Base-by-base conservation (phyloP, 768 basidiomycete species). In the Rickenella mellea region DNA sequence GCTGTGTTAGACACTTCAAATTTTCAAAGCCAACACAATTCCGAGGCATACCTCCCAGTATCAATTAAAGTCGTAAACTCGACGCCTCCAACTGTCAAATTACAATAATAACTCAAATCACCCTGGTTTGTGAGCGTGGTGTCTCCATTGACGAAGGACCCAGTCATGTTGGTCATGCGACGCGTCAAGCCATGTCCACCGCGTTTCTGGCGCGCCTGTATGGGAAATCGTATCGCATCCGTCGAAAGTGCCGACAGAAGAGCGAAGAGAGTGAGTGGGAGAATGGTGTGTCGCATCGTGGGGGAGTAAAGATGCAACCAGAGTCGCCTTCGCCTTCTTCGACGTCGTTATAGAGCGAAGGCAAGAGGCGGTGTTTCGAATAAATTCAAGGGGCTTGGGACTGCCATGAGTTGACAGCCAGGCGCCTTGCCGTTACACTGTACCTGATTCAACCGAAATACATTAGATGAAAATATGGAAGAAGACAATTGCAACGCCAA, bases 11-110 rank as follows among this genome's bases (percentile, higher is more conserved):
- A 43, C 14, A 39, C 15, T 10, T 22, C 19, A 20, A 15, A 27
- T 33, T 22, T 21, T 30, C 29, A 17, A 12, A 19, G 27, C 25
- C 12, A 14, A 28, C 8, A 45, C 2, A 28, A 19, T 8, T 3
- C n/a, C n/a, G 17, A 12, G 5, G 46, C 53, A 29, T 42, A 61
- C 58, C 59, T 62, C 27, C 61, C 61, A 6, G 60, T 61, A 41
- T 63, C 61, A n/a, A 60, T 47, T 8, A 58, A 50, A 24, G 58
- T 56, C 8, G 46, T 37, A 37, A 57, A 48, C 26, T 33, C 32
- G 27, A 45, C 47, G 26, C 54, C 59, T 28, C 51, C 50, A 20
- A 62, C 45, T 8, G 57, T 56, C 28, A 63, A 37, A 39, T 60
- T 55, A 19, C 51, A 50, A 39, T 44, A 52, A 41, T 61, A 61